These are phyloP conservation scores for Haplographium delicatum DNA, from an alignment of 495 filamentous ascomycete species.

Conservation along the genomic window DNA sequence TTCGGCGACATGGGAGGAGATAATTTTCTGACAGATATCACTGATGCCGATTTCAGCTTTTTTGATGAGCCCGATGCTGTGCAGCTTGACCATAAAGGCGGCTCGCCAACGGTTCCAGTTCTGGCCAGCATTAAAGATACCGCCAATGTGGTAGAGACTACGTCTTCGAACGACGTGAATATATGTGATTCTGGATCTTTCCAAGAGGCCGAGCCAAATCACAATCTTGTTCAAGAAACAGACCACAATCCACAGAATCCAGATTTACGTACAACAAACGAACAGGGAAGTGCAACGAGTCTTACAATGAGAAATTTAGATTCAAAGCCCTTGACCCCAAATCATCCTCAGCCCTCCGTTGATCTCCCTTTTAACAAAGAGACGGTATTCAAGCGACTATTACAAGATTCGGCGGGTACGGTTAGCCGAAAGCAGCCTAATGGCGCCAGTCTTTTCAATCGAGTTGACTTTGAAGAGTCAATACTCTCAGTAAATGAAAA, in stretches of 20 bases:
- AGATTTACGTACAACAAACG: too few relatives aligned
- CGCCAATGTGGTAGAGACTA: neutral
- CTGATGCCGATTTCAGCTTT: conserved; percentile 87
- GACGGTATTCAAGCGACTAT: conserved; percentile 46
- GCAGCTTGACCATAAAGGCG: neutral
- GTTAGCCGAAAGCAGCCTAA: neutral
- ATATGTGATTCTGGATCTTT: too few relatives aligned
- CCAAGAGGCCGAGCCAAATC: too few relatives aligned
- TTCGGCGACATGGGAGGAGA: conserved; percentile 68
- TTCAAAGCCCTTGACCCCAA: too few relatives aligned
- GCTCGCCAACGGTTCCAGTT: neutral
- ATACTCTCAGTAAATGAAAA: conserved; percentile 44
- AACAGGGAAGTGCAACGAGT: too few relatives aligned
- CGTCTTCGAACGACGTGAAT: neutral
- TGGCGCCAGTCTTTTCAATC: conserved; percentile 39
- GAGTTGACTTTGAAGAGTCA: conserved; percentile 43
- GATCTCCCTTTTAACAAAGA: conserved; percentile 41
- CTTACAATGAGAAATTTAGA: too few relatives aligned
- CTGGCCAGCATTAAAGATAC: neutral
- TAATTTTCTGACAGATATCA: conserved; percentile 79
- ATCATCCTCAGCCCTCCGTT: neutral
- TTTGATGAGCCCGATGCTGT: conserved; percentile 51
- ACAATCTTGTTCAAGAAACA: too few relatives aligned
- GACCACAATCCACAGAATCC: too few relatives aligned
- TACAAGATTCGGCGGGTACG: neutral